Percentiles rank a stretch among this genome's conserved stretches.
Conservation (phyloP, 306 rosid genomes). For the Cucurbita maxima region DNA sequence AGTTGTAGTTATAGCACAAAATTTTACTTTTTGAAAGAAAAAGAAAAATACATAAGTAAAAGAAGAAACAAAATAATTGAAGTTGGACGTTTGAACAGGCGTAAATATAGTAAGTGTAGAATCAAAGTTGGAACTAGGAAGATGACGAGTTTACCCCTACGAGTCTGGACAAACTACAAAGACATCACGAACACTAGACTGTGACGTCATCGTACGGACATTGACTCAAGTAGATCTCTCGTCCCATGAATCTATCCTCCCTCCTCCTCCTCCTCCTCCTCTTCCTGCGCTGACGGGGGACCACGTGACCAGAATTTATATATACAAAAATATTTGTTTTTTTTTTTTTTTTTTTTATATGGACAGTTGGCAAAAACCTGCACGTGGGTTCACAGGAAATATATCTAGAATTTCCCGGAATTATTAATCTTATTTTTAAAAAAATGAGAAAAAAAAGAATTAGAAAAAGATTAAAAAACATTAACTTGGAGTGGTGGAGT, state of each 20-base stretch:
- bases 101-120: not conserved
- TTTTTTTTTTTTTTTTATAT: not conserved
- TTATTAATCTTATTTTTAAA: not conserved
- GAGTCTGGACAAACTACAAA: not conserved
- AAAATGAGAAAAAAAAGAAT: not conserved
- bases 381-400: conserved; percentile 4
- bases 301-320: conserved; percentile 1
- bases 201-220: conserved; percentile 4
- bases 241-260: conserved; percentile 7
- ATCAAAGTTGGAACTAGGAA: not conserved
- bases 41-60: not conserved
- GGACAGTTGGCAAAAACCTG: not conserved
- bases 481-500: not conserved
- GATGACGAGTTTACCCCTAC: not conserved
- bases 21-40: not conserved
- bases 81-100: not conserved
- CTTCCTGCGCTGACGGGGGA: conserved; percentile 3
- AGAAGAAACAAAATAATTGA: conserved; percentile 3
- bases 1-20: not conserved
- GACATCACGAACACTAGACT: not conserved
- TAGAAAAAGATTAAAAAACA: not conserved
- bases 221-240: not conserved
- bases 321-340: not conserved
- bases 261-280: not conserved
- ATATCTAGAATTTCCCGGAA: not conserved